These are phyloP conservation scores for Ceratobasidium sp. DNA, from an alignment of 1,284 basidiomycete species.

Conservation along the genomic window DNA sequence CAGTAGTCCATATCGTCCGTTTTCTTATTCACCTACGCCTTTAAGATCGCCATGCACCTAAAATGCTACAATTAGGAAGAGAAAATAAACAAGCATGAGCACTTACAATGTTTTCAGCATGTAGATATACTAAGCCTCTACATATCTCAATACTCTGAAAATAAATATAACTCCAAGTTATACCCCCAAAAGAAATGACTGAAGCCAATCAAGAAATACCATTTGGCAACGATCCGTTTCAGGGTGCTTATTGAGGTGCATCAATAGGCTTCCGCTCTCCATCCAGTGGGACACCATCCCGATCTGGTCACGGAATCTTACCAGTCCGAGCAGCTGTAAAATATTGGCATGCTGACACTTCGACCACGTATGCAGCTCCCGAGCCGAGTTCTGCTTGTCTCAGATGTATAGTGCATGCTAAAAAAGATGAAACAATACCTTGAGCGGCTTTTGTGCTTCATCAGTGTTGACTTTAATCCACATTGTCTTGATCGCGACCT, in stretches of 20 bases:
- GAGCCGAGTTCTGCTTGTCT: not conserved
- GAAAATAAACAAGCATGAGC: too few relatives aligned
- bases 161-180: too few relatives aligned
- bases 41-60: too few relatives aligned
- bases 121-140: too few relatives aligned
- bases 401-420: not conserved
- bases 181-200: not conserved
- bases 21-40: too few relatives aligned
- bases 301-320: constrained; percentile 4
- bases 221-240: constrained; percentile 2
- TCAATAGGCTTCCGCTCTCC: not conserved
- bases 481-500: constrained; percentile 6
- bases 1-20: too few relatives aligned
- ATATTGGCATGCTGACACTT: constrained; percentile 1
- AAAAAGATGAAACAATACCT: not conserved
- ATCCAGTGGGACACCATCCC: constrained; percentile 6
- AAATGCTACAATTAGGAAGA: too few relatives aligned
- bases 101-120: too few relatives aligned
- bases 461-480: not conserved
- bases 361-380: constrained; percentile 14
- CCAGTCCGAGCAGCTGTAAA: not conserved
- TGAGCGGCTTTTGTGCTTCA: not conserved
- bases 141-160: too few relatives aligned
- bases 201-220: not conserved
- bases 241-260: not conserved